phyloP scores from a whole-genome alignment of 2,329 filamentous ascomycete genomes.

The Colletotrichum graminicola region DNA sequence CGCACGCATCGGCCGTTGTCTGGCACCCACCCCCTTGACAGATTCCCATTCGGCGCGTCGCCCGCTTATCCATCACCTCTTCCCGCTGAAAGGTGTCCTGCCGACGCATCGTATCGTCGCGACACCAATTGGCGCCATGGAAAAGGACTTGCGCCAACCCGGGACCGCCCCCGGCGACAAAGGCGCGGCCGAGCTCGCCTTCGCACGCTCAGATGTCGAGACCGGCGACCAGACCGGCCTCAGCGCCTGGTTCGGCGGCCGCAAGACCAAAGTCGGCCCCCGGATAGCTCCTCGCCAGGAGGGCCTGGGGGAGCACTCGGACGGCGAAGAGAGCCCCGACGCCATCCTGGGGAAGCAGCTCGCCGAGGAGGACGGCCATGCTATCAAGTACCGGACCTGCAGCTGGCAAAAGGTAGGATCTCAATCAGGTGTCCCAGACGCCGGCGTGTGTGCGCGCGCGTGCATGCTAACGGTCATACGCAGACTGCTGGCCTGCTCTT shows the following conservation, averaged over 20 bases:
- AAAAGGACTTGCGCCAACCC: slow-evolving; percentile 23
- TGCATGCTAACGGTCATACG: slow-evolving; percentile 47
- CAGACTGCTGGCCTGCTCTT: slow-evolving; percentile 88
- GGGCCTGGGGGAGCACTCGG: slow-evolving; percentile 50
- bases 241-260: slow-evolving; percentile 52
- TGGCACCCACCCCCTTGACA: neutral
- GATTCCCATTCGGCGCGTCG: neutral
- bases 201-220: slow-evolving; percentile 22
- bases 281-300: slow-evolving; percentile 63
- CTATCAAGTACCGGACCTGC: slow-evolving; percentile 93
- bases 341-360: slow-evolving; percentile 75
- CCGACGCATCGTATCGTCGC: neutral
- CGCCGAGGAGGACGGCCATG: slow-evolving; percentile 79
- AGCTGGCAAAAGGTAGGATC: slow-evolving; percentile 81
- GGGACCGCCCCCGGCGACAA: slow-evolving; percentile 2
- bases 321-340: slow-evolving; percentile 60
- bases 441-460: neutral
- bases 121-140: slow-evolving; percentile 27
- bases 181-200: slow-evolving; percentile 16
- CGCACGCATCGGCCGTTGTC: neutral
- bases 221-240: slow-evolving; percentile 32
- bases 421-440: no score
- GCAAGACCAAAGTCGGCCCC: slow-evolving; percentile 59
- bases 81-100: neutral
- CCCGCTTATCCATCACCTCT: neutral